phyloP scores from a whole-genome alignment of 1,284 basidiomycete species.

The Sporisorium sorghi region DNA sequence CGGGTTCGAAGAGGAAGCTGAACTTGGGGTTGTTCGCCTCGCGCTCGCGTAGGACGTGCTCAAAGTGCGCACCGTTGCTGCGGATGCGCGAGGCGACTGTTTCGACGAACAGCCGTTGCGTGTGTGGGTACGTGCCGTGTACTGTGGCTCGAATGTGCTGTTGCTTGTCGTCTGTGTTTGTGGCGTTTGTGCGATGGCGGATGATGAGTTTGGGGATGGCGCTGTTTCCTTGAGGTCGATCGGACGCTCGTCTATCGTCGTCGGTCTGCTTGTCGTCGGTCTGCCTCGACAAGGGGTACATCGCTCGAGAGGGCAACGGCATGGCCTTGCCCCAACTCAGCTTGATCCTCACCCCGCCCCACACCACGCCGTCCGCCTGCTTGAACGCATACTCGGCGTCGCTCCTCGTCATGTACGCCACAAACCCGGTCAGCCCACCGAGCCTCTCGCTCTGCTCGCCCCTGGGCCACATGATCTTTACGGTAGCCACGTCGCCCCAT shows the following conservation, averaged over 20 bases:
- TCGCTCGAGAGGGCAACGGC: constrained; percentile 75
- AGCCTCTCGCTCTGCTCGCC: constrained; percentile 75
- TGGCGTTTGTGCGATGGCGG: constrained; percentile 11
- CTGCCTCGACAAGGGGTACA: constrained; percentile 25
- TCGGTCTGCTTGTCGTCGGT: not conserved
- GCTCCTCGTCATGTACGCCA: constrained; percentile 90
- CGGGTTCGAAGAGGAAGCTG: constrained; percentile 76
- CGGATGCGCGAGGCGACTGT: constrained; percentile 86
- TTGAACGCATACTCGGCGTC: constrained; percentile 88
- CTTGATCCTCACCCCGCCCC: constrained; percentile 85
- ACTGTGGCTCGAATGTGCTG: constrained; percentile 7
- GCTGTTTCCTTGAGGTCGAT: not conserved
- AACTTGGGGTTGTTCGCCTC: constrained; percentile 86
- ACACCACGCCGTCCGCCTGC: constrained; percentile 88
- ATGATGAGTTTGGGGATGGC: constrained; percentile 22
- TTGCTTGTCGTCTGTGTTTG: not conserved
- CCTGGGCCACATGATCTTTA: constrained; percentile 69
- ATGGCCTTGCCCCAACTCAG: constrained; percentile 97
- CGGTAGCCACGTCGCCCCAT: constrained; percentile 72
- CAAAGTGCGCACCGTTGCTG: constrained; percentile 82
- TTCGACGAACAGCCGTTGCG: constrained; percentile 77
- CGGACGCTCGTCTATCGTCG: not conserved
- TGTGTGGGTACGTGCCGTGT: constrained; percentile 7
- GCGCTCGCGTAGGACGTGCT: constrained; percentile 78
- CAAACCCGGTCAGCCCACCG: constrained; percentile 87